A percentile compares a stretch with the other conserved stretches of the same genome.
Conservation (phyloP, 805 yeast genomes). For the Blastobotrys attinorum region DNA sequence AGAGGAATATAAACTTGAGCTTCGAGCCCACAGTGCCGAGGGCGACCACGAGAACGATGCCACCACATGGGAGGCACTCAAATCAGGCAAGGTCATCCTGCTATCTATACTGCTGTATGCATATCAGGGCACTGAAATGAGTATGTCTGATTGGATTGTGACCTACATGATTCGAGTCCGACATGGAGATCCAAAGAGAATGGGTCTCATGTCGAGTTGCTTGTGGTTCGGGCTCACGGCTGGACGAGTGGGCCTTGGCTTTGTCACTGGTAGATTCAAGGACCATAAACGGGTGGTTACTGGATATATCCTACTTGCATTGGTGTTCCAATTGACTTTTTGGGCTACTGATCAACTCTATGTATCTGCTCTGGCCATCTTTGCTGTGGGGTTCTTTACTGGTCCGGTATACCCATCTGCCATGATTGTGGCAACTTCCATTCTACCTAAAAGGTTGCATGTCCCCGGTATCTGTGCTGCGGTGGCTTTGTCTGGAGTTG, state of each 20-base stretch:
- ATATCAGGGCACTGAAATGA: conserved; percentile 62
- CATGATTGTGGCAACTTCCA: conserved; percentile 56
- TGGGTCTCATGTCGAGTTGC: conserved; percentile 60
- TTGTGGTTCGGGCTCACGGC: conserved; percentile 64
- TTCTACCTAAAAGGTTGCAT: conserved; percentile 52
- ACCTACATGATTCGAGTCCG: conserved; percentile 52
- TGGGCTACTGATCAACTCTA: conserved; percentile 43
- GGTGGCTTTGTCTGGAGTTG: conserved; percentile 74
- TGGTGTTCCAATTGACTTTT: conserved; percentile 34
- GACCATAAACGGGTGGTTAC: conserved; percentile 18
- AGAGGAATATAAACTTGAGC: conserved; percentile 7
- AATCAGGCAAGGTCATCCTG: conserved; percentile 28
- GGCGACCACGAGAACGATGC: background rate
- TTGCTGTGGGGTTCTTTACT: conserved; percentile 48
- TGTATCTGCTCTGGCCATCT: conserved; percentile 38
- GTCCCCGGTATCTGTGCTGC: conserved; percentile 65
- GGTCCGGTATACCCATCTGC: conserved; percentile 74
- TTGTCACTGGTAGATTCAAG: conserved; percentile 29
- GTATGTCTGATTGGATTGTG: conserved; percentile 63
- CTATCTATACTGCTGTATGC: conserved; percentile 48
- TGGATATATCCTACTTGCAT: conserved; percentile 30
- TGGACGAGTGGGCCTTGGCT: conserved; percentile 48
- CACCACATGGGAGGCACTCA: conserved; percentile 8
- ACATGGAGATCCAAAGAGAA: conserved; percentile 36
- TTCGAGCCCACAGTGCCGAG: background rate